Evolutionary conservation across 2,329 filamentous ascomycete species (phyloP).

Genomic region (Cercospora sp.): DNA sequence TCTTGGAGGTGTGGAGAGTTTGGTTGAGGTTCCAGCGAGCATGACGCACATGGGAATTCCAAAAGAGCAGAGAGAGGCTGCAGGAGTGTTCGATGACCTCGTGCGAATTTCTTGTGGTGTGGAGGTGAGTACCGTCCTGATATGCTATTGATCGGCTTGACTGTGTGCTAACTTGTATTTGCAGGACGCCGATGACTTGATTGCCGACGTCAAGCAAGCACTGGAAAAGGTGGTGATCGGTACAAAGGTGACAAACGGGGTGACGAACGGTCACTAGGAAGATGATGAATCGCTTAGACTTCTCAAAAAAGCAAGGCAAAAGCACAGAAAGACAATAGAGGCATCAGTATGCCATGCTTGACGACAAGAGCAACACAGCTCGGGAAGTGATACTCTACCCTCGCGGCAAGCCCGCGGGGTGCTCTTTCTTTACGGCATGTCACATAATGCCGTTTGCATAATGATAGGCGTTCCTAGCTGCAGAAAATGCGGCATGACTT

Average conservation of each 20-base stretch:
- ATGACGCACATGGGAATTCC: slow-evolving; percentile 99
- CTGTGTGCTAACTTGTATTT: background rate
- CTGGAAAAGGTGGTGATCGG: slow-evolving; percentile 70
- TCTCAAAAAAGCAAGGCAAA: background rate
- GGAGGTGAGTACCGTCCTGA: slow-evolving; percentile 49
- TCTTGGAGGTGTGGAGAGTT: slow-evolving; percentile 85
- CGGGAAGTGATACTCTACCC: background rate
- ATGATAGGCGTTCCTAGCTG: background rate
- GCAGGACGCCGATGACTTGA: slow-evolving; percentile 75
- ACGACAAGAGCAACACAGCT: background rate
- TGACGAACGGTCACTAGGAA: slow-evolving; percentile 21
- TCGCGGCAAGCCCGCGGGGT: background rate
- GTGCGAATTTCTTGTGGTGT: slow-evolving; percentile 92
- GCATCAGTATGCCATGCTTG: background rate
- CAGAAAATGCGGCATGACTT: slow-evolving; percentile 10
- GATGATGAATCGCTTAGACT: background rate
- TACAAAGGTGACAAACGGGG: slow-evolving; percentile 49
- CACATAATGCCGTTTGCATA: background rate
- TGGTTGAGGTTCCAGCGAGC: slow-evolving; percentile 87
- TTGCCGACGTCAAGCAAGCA: slow-evolving; percentile 77
- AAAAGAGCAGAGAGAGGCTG: slow-evolving; percentile 81
- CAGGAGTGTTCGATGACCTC: slow-evolving; percentile 92
- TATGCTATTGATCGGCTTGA: background rate
- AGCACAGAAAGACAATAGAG: slow-evolving; percentile 15
- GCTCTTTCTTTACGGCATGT: background rate